phyloP scores from a whole-genome alignment of 2,329 filamentous ascomycete species.

The Alternaria triticimaculans region DNA sequence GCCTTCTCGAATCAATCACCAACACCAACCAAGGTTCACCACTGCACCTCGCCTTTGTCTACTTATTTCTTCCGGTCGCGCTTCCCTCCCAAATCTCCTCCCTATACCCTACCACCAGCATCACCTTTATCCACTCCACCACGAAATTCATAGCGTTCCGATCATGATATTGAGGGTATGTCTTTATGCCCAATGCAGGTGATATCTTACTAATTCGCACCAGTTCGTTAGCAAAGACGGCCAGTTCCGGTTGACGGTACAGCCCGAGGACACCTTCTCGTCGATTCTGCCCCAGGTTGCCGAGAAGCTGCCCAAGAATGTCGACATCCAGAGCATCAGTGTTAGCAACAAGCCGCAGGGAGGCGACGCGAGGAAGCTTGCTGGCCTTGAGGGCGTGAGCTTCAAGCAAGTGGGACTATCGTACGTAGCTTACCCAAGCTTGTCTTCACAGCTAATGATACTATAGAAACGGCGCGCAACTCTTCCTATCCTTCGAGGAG shows the following conservation, averaged over 20 bases:
- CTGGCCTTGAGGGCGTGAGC: constrained; percentile 60
- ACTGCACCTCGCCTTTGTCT: constrained; percentile 13
- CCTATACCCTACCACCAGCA: background rate
- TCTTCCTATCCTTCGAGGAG: constrained; percentile 83
- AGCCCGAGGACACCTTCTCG: constrained; percentile 74
- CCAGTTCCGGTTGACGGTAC: constrained; percentile 83
- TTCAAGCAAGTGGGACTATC: constrained; percentile 65
- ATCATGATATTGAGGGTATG: constrained; percentile 70
- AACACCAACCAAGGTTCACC: constrained; percentile 16
- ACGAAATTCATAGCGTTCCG: constrained; percentile 6
- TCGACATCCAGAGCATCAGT: constrained; percentile 61
- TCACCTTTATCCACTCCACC: background rate
- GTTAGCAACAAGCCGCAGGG: constrained; percentile 68
- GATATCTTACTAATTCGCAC: background rate
- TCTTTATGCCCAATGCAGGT: background rate
- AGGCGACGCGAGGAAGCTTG: constrained; percentile 62
- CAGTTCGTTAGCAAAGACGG: constrained; percentile 59
- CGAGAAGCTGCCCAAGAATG: constrained; percentile 65
- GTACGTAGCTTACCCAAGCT: constrained; percentile 45
- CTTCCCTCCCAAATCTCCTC: constrained; percentile 1
- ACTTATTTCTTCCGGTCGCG: background rate
- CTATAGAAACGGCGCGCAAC: constrained; percentile 84
- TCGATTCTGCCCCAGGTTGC: constrained; percentile 62
- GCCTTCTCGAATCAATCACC: constrained; percentile 13
- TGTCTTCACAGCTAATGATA: constrained; percentile 23